Conservation (phyloP, 164 flowering plant species). For the Dillenia turbinata region DNA sequence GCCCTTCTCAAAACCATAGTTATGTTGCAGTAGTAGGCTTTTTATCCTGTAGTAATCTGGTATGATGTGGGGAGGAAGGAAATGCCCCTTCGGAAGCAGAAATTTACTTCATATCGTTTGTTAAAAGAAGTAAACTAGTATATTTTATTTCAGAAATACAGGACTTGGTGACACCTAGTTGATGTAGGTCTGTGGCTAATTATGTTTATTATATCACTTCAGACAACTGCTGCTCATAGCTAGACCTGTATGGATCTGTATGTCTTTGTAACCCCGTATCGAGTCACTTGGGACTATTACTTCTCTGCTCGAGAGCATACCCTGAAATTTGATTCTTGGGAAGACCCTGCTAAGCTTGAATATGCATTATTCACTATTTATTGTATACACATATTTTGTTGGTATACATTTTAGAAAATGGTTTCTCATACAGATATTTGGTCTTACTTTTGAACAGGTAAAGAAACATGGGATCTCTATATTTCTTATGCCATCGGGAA, state of each 20-base stretch:
- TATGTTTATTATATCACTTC: constrained; percentile 13
- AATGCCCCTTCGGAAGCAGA: no score
- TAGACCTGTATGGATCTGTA: constrained; percentile 99
- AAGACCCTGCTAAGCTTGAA: constrained; percentile 88
- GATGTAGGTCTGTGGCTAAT: not conserved
- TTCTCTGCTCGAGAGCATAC: constrained; percentile 84
- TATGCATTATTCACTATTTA: constrained; percentile 46
- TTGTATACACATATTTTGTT: constrained; percentile 1
- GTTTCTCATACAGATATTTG: constrained; percentile 4
- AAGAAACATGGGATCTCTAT: constrained; percentile 94
- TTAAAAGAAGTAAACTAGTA: no score
- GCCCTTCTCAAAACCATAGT: no score
- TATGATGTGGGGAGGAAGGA: no score
- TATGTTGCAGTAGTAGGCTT: no score
- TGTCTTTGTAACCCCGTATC: constrained; percentile 96
- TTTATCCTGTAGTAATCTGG: no score
- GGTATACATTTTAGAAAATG: not conserved
- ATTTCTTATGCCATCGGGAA: constrained; percentile 99
- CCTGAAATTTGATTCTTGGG: constrained; percentile 80
- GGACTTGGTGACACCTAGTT: no score
- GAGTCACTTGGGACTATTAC: constrained; percentile 97
- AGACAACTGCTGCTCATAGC: constrained; percentile 92
- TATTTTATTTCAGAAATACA: no score
- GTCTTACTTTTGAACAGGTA: constrained; percentile 48
- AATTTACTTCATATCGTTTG: no score